Base-by-base conservation (phyloP, 352 stramenopile genomes). In the Stramenopiles sp. region DNA sequence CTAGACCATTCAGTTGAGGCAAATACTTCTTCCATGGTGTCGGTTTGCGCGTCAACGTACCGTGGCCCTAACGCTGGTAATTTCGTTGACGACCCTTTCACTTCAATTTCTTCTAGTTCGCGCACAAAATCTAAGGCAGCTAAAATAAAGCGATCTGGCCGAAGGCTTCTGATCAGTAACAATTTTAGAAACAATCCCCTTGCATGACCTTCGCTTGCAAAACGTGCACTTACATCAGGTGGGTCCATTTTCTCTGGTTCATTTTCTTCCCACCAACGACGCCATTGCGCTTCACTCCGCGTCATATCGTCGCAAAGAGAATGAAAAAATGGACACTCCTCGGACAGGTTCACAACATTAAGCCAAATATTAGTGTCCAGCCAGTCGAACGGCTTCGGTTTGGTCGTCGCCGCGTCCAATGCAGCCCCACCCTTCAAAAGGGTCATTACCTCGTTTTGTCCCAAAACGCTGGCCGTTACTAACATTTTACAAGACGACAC, bases 11-110 rank as follows among this genome's bases (percentile, higher is more conserved):
- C 85, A 92, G 97, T 98, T 75, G 96, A 92, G 75, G 88, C 87
- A 75, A 96, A 98, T 77, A 98, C 97, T 77, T 87, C 96, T 80
- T 98, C 93, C 74, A 98, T 97, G 69, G 92, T 98, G 79, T 98
- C 94, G 0, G 94, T 98, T n/a, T 98, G 92, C 4, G 94, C 93
- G 77, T 99, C 93, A 1, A 98, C 93, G 78, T 97, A 98, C 1
- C 87, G 83, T 4, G 90, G 83, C 0, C 94, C 94, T 73, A 91
- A 79, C 0, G 81, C 84, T 4, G 86, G 86, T 2, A 91, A 69
- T 69, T 83, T 81, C 0, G 76, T 63, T 4, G 83, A 73, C 71
- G 79, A 81, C 0, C 76, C 77, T n/a, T n/a, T n/a, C n/a, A n/a
- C n/a, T n/a, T n/a, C n/a, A 92, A 98, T 97, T 75, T 97, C 87